Evolutionary conservation across 2,329 filamentous ascomycete species (phyloP).

Genomic region (Arthroderma sp.): DNA sequence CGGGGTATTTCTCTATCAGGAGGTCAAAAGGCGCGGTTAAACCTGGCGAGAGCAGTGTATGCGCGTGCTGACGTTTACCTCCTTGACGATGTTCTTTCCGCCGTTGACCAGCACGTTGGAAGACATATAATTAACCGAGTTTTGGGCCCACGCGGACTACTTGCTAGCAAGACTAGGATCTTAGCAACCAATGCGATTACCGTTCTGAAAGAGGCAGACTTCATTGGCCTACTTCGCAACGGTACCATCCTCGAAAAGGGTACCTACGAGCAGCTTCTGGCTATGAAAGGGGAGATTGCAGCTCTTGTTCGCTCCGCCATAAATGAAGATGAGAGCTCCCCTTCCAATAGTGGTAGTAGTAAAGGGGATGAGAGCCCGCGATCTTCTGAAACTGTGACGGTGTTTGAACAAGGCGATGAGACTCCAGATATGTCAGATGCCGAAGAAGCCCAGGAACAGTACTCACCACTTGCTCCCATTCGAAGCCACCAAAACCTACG

Average conservation of each 20-base stretch:
- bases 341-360: slow-evolving; percentile 39
- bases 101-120: slow-evolving; percentile 96
- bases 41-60: slow-evolving; percentile 86
- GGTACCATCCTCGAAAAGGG: slow-evolving; percentile 75
- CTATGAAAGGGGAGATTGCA: slow-evolving; percentile 82
- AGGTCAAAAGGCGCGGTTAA: slow-evolving; percentile 88
- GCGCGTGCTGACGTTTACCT: slow-evolving; percentile 93
- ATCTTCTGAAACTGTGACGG: slow-evolving; percentile 45
- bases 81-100: slow-evolving; percentile 84
- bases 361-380: slow-evolving; percentile 53
- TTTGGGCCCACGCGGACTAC: slow-evolving; percentile 68
- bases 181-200: slow-evolving; percentile 91
- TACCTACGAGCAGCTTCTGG: slow-evolving; percentile 79
- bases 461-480: slow-evolving; percentile 67
- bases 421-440: slow-evolving; percentile 40
- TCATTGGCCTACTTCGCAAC: slow-evolving; percentile 71
- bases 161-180: slow-evolving; percentile 76
- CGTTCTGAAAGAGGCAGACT: slow-evolving; percentile 78
- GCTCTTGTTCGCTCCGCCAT: slow-evolving; percentile 69
- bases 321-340: slow-evolving; percentile 29
- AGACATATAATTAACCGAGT: slow-evolving; percentile 91
- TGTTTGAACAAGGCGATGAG: slow-evolving; percentile 34
- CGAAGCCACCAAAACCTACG: slow-evolving; percentile 46
- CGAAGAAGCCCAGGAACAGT: slow-evolving; percentile 53
- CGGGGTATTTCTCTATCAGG: slow-evolving; percentile 91